These are phyloP conservation scores for Agaricus subrufescens DNA, from an alignment of 768 basidiomycete genomes.

Conservation along the genomic window DNA sequence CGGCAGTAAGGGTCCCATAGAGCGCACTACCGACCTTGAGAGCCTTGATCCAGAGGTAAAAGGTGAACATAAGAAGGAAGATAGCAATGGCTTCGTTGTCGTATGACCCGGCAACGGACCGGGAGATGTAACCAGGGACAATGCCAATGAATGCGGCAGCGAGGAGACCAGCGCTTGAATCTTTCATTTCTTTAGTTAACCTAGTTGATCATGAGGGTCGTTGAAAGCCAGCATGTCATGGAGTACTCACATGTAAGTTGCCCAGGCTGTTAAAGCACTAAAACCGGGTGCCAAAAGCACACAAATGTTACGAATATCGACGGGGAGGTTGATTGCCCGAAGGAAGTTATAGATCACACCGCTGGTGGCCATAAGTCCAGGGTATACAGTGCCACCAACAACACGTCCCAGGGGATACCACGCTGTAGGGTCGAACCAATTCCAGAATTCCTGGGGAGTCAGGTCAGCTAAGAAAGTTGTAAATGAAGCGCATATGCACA, in stretches of 20 bases:
- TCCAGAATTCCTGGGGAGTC: conserved; percentile 89
- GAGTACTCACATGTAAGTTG: conserved; percentile 81
- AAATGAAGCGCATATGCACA: conserved; percentile 21
- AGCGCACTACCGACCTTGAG: conserved; percentile 91
- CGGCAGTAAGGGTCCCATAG: conserved; percentile 83
- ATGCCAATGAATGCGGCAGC: conserved; percentile 99
- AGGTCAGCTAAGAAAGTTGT: background rate
- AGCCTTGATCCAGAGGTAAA: conserved; percentile 95
- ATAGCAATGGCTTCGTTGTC: conserved; percentile 99
- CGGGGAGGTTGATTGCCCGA: conserved; percentile 85
- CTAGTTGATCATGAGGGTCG: conserved; percentile 32
- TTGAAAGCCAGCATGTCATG: background rate
- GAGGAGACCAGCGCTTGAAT: conserved; percentile 90
- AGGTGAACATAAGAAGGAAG: conserved; percentile 99
- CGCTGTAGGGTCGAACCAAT: conserved; percentile 99
- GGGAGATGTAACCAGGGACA: conserved; percentile 96
- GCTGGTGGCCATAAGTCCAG: conserved; percentile 96
- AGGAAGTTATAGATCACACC: conserved; percentile 95
- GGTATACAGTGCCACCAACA: conserved; percentile 97
- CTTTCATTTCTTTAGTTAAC: conserved; percentile 97
- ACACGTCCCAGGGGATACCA: conserved; percentile 99
- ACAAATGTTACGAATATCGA: conserved; percentile 96
- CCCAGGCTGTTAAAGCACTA: conserved; percentile 93
- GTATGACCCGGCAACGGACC: conserved; percentile 98
- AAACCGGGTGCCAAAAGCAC: conserved; percentile 97